Evolutionary conservation across 768 basidiomycete genomes (phyloP), one percentile per base, ranked within the genome.

Genomic region (Udeniomyces megalosporus): DNA sequence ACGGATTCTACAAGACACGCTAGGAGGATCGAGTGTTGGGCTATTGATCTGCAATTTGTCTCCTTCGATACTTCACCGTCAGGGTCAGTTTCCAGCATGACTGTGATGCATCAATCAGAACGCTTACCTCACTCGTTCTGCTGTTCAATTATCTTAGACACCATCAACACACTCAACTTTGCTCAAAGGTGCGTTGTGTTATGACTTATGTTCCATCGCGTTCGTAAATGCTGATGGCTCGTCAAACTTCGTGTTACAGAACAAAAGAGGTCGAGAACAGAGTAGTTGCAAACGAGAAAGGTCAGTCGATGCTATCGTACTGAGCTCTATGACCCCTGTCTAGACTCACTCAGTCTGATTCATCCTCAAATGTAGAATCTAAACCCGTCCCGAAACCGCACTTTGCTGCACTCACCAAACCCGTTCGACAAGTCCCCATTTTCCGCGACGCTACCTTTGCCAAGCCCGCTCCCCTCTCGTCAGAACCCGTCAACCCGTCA

Each of bases 261-360:
- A 86, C 88, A 22, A 88, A 88, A 78, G 85, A 88, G 67, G 75
- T 91, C 2, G 87, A 89, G 76, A 90, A 89, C 70, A 83, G 82
- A 64, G 83, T 84, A 1, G 80, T 83, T 26, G 77, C 88, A 29
- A 86, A 88, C 66, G 84, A 88, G 67, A 82, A 81, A 66, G 85
- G 86, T 83, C 69, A 20, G 47, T 31, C 7, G 14, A n/a, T 20
- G 28, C 11, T n/a, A 6, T n/a, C 20, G 20, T 17, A n/a, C n/a
- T n/a, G n/a, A n/a, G n/a, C n/a, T n/a, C n/a, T n/a, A n/a, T n/a
- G n/a, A n/a, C n/a, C n/a, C n/a, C n/a, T n/a, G n/a, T n/a, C n/a
- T n/a, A n/a, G n/a, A n/a, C n/a, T 20, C 35, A 29, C 29, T 20
- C 20, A 4, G 7, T 22, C 15, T 42, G 8, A 32, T 38, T 55